phyloP scores from a whole-genome alignment of 2,329 filamentous ascomycete species.

The Nothopassalora personata region DNA sequence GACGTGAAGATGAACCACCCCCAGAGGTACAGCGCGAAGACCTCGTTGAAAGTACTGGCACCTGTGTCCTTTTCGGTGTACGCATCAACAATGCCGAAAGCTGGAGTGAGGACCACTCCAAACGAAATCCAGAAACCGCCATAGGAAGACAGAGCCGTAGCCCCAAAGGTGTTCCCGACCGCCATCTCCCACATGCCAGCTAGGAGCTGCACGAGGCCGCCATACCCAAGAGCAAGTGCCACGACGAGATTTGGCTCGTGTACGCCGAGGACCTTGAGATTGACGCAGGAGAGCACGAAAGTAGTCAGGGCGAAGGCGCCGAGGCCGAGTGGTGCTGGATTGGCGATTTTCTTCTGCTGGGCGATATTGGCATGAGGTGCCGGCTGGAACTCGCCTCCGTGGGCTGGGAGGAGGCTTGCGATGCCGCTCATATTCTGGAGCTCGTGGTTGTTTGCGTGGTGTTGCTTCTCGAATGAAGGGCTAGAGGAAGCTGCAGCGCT shows the following conservation, averaged over 20 bases:
- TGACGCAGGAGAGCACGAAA: slow-evolving; percentile 71
- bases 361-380: not conserved
- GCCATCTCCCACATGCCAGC: slow-evolving; percentile 92
- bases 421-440: not conserved
- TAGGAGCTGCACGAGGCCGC: slow-evolving; percentile 70
- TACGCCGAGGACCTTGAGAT: slow-evolving; percentile 60
- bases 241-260: slow-evolving; percentile 61
- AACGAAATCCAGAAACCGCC: slow-evolving; percentile 48
- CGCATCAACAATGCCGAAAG: slow-evolving; percentile 9
- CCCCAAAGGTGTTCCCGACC: slow-evolving; percentile 81
- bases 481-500: not conserved
- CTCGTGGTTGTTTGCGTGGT: not conserved
- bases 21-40: slow-evolving; percentile 69
- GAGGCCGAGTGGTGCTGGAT: slow-evolving; percentile 72
- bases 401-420: not conserved
- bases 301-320: slow-evolving; percentile 77
- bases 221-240: slow-evolving; percentile 66
- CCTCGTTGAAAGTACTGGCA: slow-evolving; percentile 47
- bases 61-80: slow-evolving; percentile 30
- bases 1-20: slow-evolving; percentile 84
- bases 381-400: not conserved
- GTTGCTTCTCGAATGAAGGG: not conserved
- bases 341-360: slow-evolving; percentile 55
- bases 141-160: slow-evolving; percentile 73
- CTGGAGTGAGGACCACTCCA: slow-evolving; percentile 8